Evolutionary conservation across 352 stramenopile species (phyloP).

Genomic region (Blastocystis sp.): DNA sequence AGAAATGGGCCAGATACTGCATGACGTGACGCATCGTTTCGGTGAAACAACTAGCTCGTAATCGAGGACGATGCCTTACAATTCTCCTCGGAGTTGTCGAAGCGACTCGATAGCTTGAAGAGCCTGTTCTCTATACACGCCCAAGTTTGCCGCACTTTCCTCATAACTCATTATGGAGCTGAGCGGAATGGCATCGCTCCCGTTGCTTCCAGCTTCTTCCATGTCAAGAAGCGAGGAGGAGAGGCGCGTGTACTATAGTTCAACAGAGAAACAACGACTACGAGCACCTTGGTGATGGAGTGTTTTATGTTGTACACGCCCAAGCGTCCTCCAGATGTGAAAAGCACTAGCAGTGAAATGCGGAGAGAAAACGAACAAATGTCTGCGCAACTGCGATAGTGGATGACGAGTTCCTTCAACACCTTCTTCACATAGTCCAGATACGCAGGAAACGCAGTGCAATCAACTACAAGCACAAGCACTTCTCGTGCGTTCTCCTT

Average conservation of each 20-base stretch:
- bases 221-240: background rate
- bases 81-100: conserved; percentile 46
- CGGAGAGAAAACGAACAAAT: conserved; percentile 16
- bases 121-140: background rate
- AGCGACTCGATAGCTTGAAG: background rate
- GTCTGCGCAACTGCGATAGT: conserved; percentile 9
- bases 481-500: conserved; percentile 14
- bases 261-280: background rate
- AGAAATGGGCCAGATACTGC: conserved; percentile 19
- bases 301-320: conserved; percentile 70
- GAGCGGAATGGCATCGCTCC: background rate
- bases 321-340: conserved; percentile 48
- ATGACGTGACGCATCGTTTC: conserved; percentile 34
- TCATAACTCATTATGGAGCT: conserved; percentile 32
- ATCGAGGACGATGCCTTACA: background rate
- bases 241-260: conserved; percentile 43
- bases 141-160: conserved; percentile 8
- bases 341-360: conserved; percentile 32
- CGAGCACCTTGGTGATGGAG: conserved; percentile 49
- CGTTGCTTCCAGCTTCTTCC: background rate
- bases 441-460: conserved; percentile 8
- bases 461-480: conserved; percentile 47
- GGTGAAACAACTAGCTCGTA: conserved; percentile 34
- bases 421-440: conserved; percentile 35
- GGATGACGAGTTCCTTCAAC: background rate